Evolutionary conservation across 768 basidiomycete species (phyloP).

Genomic region (Candolleomyces efflorescens): DNA sequence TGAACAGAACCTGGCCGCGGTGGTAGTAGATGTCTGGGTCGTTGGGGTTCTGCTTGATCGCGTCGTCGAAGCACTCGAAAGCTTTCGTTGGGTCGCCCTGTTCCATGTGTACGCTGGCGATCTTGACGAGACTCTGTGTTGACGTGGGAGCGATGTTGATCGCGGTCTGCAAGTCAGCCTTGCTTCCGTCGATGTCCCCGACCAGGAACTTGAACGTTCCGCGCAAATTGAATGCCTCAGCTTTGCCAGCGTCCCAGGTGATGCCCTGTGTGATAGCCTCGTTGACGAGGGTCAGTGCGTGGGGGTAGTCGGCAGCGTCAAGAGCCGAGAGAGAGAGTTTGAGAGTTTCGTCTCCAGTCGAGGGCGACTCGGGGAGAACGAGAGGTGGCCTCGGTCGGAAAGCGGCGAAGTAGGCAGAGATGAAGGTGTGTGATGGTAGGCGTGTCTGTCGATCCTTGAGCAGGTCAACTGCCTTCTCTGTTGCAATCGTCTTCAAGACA

Average conservation of each 20-base stretch:
- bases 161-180: slow-evolving; percentile 76
- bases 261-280: slow-evolving; percentile 87
- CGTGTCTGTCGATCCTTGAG: slow-evolving; percentile 70
- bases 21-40: slow-evolving; percentile 99
- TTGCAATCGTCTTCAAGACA: slow-evolving; percentile 81
- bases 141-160: slow-evolving; percentile 61
- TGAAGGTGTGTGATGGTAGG: slow-evolving; percentile 87
- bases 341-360: slow-evolving; percentile 81
- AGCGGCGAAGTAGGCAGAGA: slow-evolving; percentile 93
- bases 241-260: slow-evolving; percentile 67
- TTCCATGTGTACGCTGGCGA: slow-evolving; percentile 97
- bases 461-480: slow-evolving; percentile 68
- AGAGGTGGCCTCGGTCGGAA: slow-evolving; percentile 82
- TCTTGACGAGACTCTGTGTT: slow-evolving; percentile 92
- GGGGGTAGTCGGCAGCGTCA: slow-evolving; percentile 77
- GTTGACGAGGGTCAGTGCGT: slow-evolving; percentile 73
- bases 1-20: slow-evolving; percentile 96
- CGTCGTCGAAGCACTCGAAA: slow-evolving; percentile 89
- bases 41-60: slow-evolving; percentile 72
- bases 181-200: slow-evolving; percentile 77
- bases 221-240: slow-evolving; percentile 87
- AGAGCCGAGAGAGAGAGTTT: slow-evolving; percentile 79
- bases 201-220: slow-evolving; percentile 99
- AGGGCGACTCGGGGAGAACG: slow-evolving; percentile 65
- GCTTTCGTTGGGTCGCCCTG: slow-evolving; percentile 76